A percentile compares a stretch with the other conserved stretches of the same genome.
These are phyloP conservation scores for Coemansia sp. DNA, from an alignment of 192 early-diverging fungal genomes.

Conservation along the genomic window DNA sequence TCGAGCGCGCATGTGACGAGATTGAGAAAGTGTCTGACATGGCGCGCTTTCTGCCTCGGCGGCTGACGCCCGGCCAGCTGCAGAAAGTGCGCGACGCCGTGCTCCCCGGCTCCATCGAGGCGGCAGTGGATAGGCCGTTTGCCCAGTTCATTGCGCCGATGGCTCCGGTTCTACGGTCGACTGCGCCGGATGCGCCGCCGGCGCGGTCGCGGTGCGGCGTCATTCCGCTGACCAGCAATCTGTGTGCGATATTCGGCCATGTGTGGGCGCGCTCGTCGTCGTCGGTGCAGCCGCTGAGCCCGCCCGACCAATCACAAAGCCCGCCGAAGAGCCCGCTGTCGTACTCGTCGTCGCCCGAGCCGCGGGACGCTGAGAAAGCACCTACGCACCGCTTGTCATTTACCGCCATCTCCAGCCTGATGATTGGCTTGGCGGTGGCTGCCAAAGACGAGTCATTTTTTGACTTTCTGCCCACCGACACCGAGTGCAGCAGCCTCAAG, in stretches of 20 bases:
- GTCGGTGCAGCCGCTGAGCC: too few relatives aligned
- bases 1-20: slow-evolving; percentile 19
- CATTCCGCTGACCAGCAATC: slow-evolving; percentile 42
- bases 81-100: slow-evolving; percentile 21
- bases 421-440: slow-evolving; percentile 19
- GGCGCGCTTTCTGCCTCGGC: slow-evolving; percentile 34
- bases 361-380: background rate
- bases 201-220: background rate
- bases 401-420: slow-evolving; percentile 34
- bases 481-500: slow-evolving; percentile 13
- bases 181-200: background rate
- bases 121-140: slow-evolving; percentile 26
- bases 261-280: background rate
- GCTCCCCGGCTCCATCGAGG: slow-evolving; percentile 32
- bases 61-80: slow-evolving; percentile 18
- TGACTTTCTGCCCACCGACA: slow-evolving; percentile 13
- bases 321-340: background rate
- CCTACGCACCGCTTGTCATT: slow-evolving; percentile 32
- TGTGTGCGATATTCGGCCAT: slow-evolving; percentile 36
- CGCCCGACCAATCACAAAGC: too few relatives aligned
- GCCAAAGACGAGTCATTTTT: slow-evolving; percentile 41
- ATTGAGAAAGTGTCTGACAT: slow-evolving; percentile 34
- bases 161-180: background rate
- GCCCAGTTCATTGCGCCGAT: slow-evolving; percentile 20
- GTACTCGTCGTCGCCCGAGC: background rate